Evolutionary conservation across 176 grass and related monocot species (phyloP).

Genomic region (Pharus latifolius): DNA sequence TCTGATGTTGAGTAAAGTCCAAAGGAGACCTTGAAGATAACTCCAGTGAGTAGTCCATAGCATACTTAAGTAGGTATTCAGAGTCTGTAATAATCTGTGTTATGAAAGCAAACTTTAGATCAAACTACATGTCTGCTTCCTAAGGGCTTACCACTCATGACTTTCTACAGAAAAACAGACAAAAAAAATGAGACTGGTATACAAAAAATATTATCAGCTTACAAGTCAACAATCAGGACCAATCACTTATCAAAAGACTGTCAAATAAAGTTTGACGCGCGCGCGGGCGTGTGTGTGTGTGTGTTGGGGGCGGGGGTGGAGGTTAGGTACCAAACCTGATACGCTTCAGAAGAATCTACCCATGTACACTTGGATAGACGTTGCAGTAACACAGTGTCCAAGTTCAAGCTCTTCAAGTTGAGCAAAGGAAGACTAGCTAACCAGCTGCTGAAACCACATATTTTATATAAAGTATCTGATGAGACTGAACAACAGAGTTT

Average conservation of each 20-base stretch:
- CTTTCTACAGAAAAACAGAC: background rate
- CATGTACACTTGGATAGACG: constrained; percentile 37
- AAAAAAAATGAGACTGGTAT: background rate
- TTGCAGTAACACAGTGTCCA: constrained; percentile 69
- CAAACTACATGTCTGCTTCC: background rate
- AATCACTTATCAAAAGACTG: background rate
- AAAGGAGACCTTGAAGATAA: constrained; percentile 77
- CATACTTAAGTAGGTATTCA: constrained; percentile 40
- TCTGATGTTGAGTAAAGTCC: constrained; percentile 62
- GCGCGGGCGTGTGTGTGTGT: background rate
- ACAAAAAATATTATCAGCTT: background rate
- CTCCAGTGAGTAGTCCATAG: constrained; percentile 54
- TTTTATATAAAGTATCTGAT: constrained; percentile 32
- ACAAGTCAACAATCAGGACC: background rate
- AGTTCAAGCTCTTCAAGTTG: constrained; percentile 73
- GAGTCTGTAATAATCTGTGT: constrained; percentile 40
- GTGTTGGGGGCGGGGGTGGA: background rate
- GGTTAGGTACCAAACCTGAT: constrained; percentile 26
- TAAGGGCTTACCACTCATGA: background rate
- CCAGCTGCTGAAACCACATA: constrained; percentile 48
- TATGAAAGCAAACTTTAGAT: background rate
- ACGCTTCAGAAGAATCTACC: constrained; percentile 34
- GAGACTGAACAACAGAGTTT: constrained; percentile 60
- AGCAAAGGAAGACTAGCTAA: constrained; percentile 60
- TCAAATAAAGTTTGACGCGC: background rate